Conservation (phyloP, 805 yeast species). For the Suhomyces canberraensis region DNA sequence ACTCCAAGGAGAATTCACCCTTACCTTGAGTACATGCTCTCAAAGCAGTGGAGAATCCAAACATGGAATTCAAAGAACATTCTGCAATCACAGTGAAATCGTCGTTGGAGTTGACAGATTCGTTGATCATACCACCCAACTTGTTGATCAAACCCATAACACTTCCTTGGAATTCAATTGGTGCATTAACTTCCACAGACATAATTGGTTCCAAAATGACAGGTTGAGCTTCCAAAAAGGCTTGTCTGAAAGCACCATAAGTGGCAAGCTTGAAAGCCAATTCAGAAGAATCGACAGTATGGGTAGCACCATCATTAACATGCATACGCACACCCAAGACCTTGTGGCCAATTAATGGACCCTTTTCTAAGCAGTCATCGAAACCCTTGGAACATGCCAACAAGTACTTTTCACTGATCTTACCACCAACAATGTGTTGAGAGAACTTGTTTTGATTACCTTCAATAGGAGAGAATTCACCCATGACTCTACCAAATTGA, state of each 20-base stretch:
- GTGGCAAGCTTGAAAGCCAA: slow-evolving; percentile 93
- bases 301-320: slow-evolving; percentile 95
- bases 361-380: slow-evolving; percentile 91
- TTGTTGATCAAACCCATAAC: slow-evolving; percentile 91
- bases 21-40: slow-evolving; percentile 98
- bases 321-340: slow-evolving; percentile 92
- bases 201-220: slow-evolving; percentile 94
- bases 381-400: slow-evolving; percentile 94
- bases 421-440: slow-evolving; percentile 93
- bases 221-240: slow-evolving; percentile 80
- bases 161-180: slow-evolving; percentile 92
- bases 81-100: slow-evolving; percentile 93
- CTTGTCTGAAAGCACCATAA: slow-evolving; percentile 85
- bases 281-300: slow-evolving; percentile 95
- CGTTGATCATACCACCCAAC: slow-evolving; percentile 85
- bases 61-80: slow-evolving; percentile 94
- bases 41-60: slow-evolving; percentile 91
- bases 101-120: slow-evolving; percentile 90
- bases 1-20: slow-evolving; percentile 96
- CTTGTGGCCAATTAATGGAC: slow-evolving; percentile 92
- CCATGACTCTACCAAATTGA: slow-evolving; percentile 96
- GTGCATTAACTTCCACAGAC: slow-evolving; percentile 91
- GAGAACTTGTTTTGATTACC: slow-evolving; percentile 67
- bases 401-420: slow-evolving; percentile 91
- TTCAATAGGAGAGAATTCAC: slow-evolving; percentile 64